Conservation (phyloP, 108 stramenopile genomes). For the Aureococcus anophagefferens region DNA sequence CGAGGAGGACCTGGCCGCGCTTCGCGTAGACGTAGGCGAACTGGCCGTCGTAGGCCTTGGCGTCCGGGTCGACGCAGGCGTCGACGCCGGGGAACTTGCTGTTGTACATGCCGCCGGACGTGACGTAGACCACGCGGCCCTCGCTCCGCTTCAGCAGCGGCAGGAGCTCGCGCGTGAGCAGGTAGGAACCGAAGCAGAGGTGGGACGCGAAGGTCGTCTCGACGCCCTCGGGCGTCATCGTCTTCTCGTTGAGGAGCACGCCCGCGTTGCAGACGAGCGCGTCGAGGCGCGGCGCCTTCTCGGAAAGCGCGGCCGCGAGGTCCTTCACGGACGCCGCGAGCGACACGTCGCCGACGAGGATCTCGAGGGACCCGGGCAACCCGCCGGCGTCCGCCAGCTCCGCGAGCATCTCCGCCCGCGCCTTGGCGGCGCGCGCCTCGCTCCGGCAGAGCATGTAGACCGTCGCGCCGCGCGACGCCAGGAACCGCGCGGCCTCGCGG, state of each 20-base stretch:
- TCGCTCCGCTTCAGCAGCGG: slow-evolving; percentile 45
- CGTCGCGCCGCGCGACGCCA: slow-evolving; percentile 39
- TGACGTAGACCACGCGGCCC: slow-evolving; percentile 47
- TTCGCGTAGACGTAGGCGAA: slow-evolving; percentile 81
- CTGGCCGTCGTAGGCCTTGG: slow-evolving; percentile 61
- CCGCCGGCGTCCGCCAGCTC: slow-evolving; percentile 36
- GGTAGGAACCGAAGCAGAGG: slow-evolving; percentile 59
- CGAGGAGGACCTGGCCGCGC: slow-evolving; percentile 75
- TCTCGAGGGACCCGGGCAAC: slow-evolving; percentile 45
- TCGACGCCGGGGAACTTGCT: slow-evolving; percentile 74
- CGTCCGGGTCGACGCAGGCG: slow-evolving; percentile 42
- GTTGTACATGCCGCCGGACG: slow-evolving; percentile 79
- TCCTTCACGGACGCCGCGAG: slow-evolving; percentile 51
- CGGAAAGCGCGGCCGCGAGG: slow-evolving; percentile 44
- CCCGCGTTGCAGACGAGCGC: slow-evolving; percentile 84
- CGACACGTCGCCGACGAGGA: slow-evolving; percentile 51
- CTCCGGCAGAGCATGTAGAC: slow-evolving; percentile 82
- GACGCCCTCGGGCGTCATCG: slow-evolving; percentile 62
- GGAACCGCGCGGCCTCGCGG: slow-evolving; percentile 59
- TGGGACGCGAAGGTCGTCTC: slow-evolving; percentile 81
- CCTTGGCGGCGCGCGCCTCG: slow-evolving; percentile 64
- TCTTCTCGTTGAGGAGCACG: slow-evolving; percentile 66
- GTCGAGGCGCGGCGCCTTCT: slow-evolving; percentile 58
- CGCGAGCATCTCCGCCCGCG: slow-evolving; percentile 57
- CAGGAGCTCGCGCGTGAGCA: slow-evolving; percentile 58